phyloP scores from a whole-genome alignment of 2,329 filamentous ascomycete genomes.

The Scleromitrula shiraiana region DNA sequence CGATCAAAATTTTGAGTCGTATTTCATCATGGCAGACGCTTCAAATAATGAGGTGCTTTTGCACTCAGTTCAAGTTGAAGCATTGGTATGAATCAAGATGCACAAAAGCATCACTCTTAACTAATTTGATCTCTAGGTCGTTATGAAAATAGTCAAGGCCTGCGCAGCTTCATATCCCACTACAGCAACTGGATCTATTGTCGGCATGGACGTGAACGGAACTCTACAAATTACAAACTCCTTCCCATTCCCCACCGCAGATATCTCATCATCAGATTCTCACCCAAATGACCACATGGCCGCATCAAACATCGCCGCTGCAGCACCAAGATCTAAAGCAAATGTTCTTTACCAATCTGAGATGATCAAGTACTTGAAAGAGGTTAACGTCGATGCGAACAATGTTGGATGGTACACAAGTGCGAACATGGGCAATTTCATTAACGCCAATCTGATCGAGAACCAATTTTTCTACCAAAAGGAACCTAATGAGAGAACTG shows the following conservation, averaged over 20 bases:
- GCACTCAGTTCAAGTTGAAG: conserved; percentile 87
- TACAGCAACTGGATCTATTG: conserved; percentile 78
- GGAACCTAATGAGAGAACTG: conserved; percentile 74
- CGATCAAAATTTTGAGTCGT: background rate
- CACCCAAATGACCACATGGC: conserved; percentile 62
- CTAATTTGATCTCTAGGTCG: conserved; percentile 51
- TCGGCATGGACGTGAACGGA: conserved; percentile 82
- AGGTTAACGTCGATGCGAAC: conserved; percentile 98
- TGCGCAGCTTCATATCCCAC: conserved; percentile 82
- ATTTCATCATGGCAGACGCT: conserved; percentile 47
- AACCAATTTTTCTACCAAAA: conserved; percentile 98
- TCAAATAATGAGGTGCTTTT: conserved; percentile 59
- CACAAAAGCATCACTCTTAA: conserved; percentile 25
- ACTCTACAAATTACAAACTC: conserved; percentile 87
- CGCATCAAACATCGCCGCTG: conserved; percentile 68
- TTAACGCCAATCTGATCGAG: conserved; percentile 92
- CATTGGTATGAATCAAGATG: conserved; percentile 61
- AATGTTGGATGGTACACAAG: conserved; percentile 98
- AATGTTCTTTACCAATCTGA: conserved; percentile 86
- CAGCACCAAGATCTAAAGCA: conserved; percentile 85
- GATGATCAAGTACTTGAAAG: conserved; percentile 93
- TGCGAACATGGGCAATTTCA: conserved; percentile 96
- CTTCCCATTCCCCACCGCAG: conserved; percentile 85
- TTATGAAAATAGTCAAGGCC: conserved; percentile 98
- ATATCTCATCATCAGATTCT: conserved; percentile 57